A percentile compares a stretch with the other conserved stretches of the same genome.
These are phyloP conservation scores for Phytophthora lateralis DNA, from an alignment of 352 stramenopile genomes.

Conservation along the genomic window DNA sequence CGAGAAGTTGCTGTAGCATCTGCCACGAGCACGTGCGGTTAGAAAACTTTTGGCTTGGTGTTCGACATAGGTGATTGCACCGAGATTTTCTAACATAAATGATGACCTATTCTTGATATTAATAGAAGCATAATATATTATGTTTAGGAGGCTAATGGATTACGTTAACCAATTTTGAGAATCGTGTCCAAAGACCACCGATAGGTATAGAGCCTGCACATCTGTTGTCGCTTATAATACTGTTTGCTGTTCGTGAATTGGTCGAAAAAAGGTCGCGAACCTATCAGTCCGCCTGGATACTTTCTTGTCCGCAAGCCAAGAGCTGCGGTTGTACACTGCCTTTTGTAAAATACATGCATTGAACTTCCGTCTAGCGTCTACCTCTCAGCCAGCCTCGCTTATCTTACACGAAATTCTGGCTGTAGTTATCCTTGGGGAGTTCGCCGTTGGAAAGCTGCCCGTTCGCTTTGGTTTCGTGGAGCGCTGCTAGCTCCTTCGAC, in stretches of 20 bases:
- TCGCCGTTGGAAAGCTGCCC: conserved; percentile 19
- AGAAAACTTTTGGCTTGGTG: conserved; percentile 2
- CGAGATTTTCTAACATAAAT: too few species aligned
- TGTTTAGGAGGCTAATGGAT: too few species aligned
- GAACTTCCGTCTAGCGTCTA: not conserved
- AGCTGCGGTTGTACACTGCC: not conserved
- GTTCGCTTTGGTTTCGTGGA: conserved; percentile 22
- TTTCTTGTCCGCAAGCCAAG: too few species aligned
- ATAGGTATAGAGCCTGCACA: not conserved
- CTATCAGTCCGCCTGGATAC: too few species aligned
- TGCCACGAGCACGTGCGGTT: conserved; percentile 15
- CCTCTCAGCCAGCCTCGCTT: not conserved
- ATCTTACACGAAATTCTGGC: conserved; percentile 55
- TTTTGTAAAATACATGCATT: not conserved
- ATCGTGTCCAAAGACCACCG: too few species aligned
- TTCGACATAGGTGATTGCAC: too few species aligned
- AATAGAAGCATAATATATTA: too few species aligned
- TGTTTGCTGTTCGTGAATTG: too few species aligned
- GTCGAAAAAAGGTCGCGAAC: too few species aligned
- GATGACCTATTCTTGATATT: too few species aligned
- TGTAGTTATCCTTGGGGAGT: conserved; percentile 51
- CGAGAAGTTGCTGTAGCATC: conserved; percentile 18
- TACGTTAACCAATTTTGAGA: too few species aligned
- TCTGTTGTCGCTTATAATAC: not conserved
- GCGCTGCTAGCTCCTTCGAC: conserved; percentile 5